Base-by-base conservation (phyloP, 2,329 filamentous ascomycete genomes). In the Fusarium sp. region DNA sequence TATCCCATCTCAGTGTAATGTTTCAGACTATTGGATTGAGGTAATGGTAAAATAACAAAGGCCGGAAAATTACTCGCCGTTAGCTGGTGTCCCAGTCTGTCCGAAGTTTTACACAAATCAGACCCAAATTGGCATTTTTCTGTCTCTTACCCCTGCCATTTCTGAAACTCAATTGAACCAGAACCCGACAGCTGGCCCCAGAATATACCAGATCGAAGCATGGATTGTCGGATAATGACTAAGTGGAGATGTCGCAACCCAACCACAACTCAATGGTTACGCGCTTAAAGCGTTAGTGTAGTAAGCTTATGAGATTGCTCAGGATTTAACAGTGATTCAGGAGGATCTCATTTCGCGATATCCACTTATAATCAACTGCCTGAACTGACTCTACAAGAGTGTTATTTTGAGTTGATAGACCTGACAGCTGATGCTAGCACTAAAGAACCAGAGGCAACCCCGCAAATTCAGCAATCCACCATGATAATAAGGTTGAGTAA, bases 21-120 rank as follows among this genome's bases (percentile, higher is more conserved):
- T 49, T 63, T 63, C 42, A 63, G 4, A 21, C 16, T 19, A 25
- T 19, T 49, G 4, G 23, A 11, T 10, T 23, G 18, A 33, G 60
- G 46, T 15, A 16, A 44, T 23, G 11, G 33, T 16, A 19, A 31
- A 33, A 25, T 37, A 21, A 31, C 23, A 55, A 16, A 19, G 31
- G n/a, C 12, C 54, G 54, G 64, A 60, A 67, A 65, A 49, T 59
- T 9, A 46, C 25, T 42, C 15, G 12, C 60, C 46, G 60, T 15
- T 15, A 5, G 14, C 8, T 10, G 5, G 23, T 16, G 45, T 41
- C 59, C 63, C 16, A 27, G 39, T 12, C 5, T 12, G 11, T 18
- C 42, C 23, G 29, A 27, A 33, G 23, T n/a, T 33, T 29, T 21
- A 23, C 9, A 27, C 44, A 27, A 2, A 45, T 33, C 6, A 39